A percentile compares a stretch with the other conserved stretches of the same genome.
Conservation (phyloP, 768 basidiomycete genomes). For the Mycena latifolia region DNA sequence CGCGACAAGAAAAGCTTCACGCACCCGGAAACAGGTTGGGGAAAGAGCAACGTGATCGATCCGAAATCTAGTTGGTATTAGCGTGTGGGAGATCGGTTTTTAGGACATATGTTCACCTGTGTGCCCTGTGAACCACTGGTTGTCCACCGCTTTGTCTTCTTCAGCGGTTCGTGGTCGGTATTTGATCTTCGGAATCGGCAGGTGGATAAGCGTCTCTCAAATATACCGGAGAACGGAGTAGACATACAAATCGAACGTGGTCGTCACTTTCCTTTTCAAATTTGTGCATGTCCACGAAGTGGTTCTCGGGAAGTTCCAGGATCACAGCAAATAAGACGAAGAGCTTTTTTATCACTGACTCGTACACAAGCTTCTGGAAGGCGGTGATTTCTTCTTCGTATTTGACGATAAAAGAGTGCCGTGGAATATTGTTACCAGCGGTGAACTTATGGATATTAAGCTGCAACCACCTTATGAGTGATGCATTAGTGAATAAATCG, state of each 20-base stretch:
- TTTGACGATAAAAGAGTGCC: conserved; percentile 22
- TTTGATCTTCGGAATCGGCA: too few relatives aligned
- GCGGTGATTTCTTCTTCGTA: conserved; percentile 43
- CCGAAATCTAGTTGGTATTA: conserved; percentile 31
- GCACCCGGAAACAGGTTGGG: conserved; percentile 47
- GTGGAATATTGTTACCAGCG: conserved; percentile 34
- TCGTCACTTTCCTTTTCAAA: conserved; percentile 49
- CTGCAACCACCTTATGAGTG: background rate
- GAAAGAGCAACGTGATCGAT: conserved; percentile 51
- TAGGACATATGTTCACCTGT: conserved; percentile 45
- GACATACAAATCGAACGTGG: conserved; percentile 43
- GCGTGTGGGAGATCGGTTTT: background rate
- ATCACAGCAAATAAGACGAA: conserved; percentile 52
- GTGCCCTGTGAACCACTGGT: conserved; percentile 62
- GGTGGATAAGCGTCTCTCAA: background rate
- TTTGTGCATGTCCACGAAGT: conserved; percentile 53
- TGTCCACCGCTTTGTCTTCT: conserved; percentile 53
- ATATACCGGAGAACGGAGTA: too few relatives aligned
- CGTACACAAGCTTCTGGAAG: conserved; percentile 45
- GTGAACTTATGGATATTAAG: conserved; percentile 51
- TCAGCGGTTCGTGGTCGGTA: conserved; percentile 52
- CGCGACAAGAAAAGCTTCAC: background rate
- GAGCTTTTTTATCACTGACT: conserved; percentile 44
- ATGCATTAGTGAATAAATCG: too few relatives aligned
- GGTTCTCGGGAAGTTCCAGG: conserved; percentile 60